Evolutionary conservation across 495 filamentous ascomycete species (phyloP).

Genomic region (Aspergillus saccharolyticus): DNA sequence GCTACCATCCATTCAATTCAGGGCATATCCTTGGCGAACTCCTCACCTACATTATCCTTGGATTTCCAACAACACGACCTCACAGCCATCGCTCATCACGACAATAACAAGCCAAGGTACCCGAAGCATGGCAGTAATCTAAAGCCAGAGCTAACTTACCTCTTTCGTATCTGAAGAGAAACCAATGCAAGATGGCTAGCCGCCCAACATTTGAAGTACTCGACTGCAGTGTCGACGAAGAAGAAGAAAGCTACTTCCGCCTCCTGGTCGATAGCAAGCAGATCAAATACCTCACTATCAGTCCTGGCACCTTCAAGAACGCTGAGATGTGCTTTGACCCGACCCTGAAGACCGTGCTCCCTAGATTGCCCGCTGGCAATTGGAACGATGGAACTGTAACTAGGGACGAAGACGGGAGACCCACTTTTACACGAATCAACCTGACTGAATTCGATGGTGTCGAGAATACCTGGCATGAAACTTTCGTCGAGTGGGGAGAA

Average conservation of each 20-base stretch:
- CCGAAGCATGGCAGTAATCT: no score
- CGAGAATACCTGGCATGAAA: conserved; percentile 21
- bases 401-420: conserved; percentile 14
- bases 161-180: no score
- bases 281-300: conserved; percentile 33
- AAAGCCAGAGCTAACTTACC: no score
- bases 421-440: conserved; percentile 15
- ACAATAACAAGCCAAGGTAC: no score
- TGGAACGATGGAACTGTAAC: conserved; percentile 25
- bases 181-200: conserved; percentile 8
- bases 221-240: conserved; percentile 24
- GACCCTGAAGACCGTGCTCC: conserved; percentile 18
- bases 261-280: conserved; percentile 24
- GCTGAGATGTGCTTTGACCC: conserved; percentile 34
- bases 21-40: no score
- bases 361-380: conserved; percentile 18
- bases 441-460: conserved; percentile 19
- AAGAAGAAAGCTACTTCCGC: conserved; percentile 25
- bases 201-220: conserved; percentile 22
- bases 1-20: no score
- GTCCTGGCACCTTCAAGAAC: conserved; percentile 25
- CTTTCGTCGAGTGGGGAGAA: conserved; percentile 20
- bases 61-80: no score
- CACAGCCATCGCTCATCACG: no score
- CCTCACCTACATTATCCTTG: no score